phyloP scores from a whole-genome alignment of 805 yeast species.

The Myxozyma lipomycoides region DNA sequence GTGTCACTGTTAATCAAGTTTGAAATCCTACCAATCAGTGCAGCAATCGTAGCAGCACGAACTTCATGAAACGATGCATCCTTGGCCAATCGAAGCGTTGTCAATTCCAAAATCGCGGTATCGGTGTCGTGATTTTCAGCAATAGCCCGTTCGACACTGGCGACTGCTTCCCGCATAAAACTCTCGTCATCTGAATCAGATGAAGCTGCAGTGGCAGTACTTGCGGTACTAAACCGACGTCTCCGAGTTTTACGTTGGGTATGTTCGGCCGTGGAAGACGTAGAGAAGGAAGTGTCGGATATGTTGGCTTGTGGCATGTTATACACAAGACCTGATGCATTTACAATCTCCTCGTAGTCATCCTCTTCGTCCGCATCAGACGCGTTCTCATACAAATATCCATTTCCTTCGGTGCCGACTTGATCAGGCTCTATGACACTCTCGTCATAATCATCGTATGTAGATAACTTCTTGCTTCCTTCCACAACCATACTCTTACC shows the following conservation, averaged over 20 bases:
- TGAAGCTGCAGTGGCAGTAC: constrained; percentile 22
- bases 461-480: constrained; percentile 16
- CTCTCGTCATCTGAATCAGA: constrained; percentile 27
- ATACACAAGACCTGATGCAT: constrained; percentile 27
- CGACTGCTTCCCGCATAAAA: constrained; percentile 66
- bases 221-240: constrained; percentile 25
- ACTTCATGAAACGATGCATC: constrained; percentile 93
- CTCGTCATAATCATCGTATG: constrained; percentile 34
- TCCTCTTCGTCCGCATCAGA: constrained; percentile 50
- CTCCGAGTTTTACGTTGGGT: constrained; percentile 9
- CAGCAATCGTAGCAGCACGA: constrained; percentile 70
- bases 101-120: constrained; percentile 86
- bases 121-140: constrained; percentile 90
- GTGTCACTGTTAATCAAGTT: constrained; percentile 77
- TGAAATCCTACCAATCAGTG: constrained; percentile 63
- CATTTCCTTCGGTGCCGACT: constrained; percentile 44
- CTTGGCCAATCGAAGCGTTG: constrained; percentile 96
- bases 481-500: constrained; percentile 18
- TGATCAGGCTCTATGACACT: constrained; percentile 28
- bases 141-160: constrained; percentile 87
- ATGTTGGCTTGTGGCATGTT: constrained; percentile 19
- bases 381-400: constrained; percentile 36
- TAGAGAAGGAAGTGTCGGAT: constrained; percentile 24
- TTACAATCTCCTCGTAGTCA: constrained; percentile 34
- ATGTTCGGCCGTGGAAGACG: constrained; percentile 1